Base-by-base conservation (phyloP, 164 flowering plant genomes). In the Buxus sempervirens region DNA sequence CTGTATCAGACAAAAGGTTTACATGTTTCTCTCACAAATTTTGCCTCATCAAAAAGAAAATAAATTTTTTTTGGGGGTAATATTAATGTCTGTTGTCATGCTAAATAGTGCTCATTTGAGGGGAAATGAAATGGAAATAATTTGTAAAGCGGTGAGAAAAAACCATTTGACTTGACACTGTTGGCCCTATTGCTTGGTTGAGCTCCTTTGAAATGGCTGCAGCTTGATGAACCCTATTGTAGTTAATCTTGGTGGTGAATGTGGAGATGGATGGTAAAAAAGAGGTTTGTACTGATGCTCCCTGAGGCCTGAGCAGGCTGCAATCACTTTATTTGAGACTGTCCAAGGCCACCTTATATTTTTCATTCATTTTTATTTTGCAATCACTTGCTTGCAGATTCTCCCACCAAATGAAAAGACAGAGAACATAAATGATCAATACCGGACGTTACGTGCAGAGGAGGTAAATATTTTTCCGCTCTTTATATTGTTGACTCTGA, bases 401-500 rank as follows among this genome's bases (percentile, higher is more conserved):
- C 88, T 91, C 53, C 91, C 97, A 0, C 82, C 51, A 21, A 76
- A 58, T 78, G 97, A 91, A 79, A 91, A 84, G 76, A 88, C 88
- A 73, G 96, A 88, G 77, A 85, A 85, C 63, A 88, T 91, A 54
- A 89, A 91, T 79, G 96, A 88, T 77, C 95, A 91, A 68, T 89
- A 91, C 76, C 88, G 93, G 95, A 91, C 97, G 55, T 66, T 91
- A 54, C 86, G 96, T 21, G 96, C 93, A 15, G 97, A 91, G 73
- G 97, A 89, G 90, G 97, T 81, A 27, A 78, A 69, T 23, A 20
- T 48, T 58, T n/a, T 58, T 45, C 18, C 13, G 5, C 10, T 32
- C 38, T 72, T 26, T 65, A n/a, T 59, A 7, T 32, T 32, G 3
- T 32, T n/a, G n/a, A n/a, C n/a, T 0, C 60, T 24, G 27, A 8